Percentiles rank a stretch among this genome's conserved stretches.
Conservation (phyloP, 306 rosid genomes). For the Geum urbanum region DNA sequence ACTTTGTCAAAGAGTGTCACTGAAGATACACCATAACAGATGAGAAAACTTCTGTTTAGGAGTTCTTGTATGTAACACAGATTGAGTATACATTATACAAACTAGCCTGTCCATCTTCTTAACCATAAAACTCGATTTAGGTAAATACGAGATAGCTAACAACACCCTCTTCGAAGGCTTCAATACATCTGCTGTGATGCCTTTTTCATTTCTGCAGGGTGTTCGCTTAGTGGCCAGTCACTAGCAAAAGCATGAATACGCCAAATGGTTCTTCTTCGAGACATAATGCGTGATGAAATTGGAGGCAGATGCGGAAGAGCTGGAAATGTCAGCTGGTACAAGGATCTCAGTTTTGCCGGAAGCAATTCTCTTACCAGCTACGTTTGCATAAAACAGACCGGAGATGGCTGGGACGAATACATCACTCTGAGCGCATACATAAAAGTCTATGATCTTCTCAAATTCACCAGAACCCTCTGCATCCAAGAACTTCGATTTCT, state of each 20-base stretch:
- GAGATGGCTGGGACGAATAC: constrained; percentile 92
- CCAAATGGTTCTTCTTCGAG: constrained; percentile 90
- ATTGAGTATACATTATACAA: constrained; percentile 28
- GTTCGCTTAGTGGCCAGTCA: constrained; percentile 18
- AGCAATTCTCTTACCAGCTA: constrained; percentile 89
- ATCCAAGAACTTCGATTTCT: constrained; percentile 62
- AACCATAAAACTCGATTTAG: constrained; percentile 21
- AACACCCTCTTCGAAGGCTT: constrained; percentile 39
- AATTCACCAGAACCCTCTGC: constrained; percentile 61
- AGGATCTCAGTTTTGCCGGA: constrained; percentile 70
- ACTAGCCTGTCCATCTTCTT: constrained; percentile 25
- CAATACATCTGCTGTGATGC: constrained; percentile 22
- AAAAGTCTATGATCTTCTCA: constrained; percentile 82
- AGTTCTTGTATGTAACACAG: constrained; percentile 26
- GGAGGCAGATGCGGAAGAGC: constrained; percentile 61
- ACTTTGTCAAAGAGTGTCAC: constrained; percentile 14
- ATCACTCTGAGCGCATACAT: constrained; percentile 67
- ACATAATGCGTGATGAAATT: constrained; percentile 72
- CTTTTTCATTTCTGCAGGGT: constrained; percentile 22
- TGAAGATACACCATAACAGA: constrained; percentile 27
- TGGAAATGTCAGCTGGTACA: constrained; percentile 64
- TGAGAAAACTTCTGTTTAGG: constrained; percentile 20
- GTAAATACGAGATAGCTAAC: constrained; percentile 17
- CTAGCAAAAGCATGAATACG: constrained; percentile 86
- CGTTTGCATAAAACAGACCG: constrained; percentile 86